phyloP scores from a whole-genome alignment of 2,329 filamentous ascomycete genomes.

The Aotearoamyces nothofagi region DNA sequence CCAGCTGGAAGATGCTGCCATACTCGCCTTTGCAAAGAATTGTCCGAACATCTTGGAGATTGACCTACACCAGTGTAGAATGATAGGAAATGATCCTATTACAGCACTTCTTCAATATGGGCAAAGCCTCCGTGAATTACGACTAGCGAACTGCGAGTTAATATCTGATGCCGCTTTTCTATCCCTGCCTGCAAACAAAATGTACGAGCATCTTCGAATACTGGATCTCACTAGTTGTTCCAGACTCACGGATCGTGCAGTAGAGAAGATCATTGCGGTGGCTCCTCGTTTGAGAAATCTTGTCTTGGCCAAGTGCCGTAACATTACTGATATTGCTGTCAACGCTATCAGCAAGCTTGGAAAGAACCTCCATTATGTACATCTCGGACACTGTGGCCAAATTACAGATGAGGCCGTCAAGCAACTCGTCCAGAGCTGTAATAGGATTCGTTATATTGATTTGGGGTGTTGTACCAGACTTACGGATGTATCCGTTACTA shows the following conservation, averaged over 20 bases:
- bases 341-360: conserved; percentile 75
- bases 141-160: conserved; percentile 70
- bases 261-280: conserved; percentile 73
- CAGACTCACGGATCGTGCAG: conserved; percentile 70
- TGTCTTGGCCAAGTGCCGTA: conserved; percentile 84
- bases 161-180: conserved; percentile 85
- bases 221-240: conserved; percentile 84
- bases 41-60: conserved; percentile 94
- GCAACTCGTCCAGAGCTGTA: conserved; percentile 71
- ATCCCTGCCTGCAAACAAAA: conserved; percentile 49
- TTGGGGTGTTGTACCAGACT: conserved; percentile 85
- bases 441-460: conserved; percentile 92
- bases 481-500: conserved; percentile 74
- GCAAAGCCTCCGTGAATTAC: conserved; percentile 74
- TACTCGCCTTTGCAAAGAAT: conserved; percentile 73
- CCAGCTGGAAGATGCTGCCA: conserved; percentile 70
- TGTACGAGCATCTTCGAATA: conserved; percentile 80
- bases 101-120: conserved; percentile 67
- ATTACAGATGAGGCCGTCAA: conserved; percentile 86
- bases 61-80: conserved; percentile 73
- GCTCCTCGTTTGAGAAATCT: conserved; percentile 84
- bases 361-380: conserved; percentile 94
- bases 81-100: conserved; percentile 71
- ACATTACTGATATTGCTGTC: conserved; percentile 82
- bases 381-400: conserved; percentile 81